Conservation (phyloP, 208 protist species). For the Lotmaria passim region DNA sequence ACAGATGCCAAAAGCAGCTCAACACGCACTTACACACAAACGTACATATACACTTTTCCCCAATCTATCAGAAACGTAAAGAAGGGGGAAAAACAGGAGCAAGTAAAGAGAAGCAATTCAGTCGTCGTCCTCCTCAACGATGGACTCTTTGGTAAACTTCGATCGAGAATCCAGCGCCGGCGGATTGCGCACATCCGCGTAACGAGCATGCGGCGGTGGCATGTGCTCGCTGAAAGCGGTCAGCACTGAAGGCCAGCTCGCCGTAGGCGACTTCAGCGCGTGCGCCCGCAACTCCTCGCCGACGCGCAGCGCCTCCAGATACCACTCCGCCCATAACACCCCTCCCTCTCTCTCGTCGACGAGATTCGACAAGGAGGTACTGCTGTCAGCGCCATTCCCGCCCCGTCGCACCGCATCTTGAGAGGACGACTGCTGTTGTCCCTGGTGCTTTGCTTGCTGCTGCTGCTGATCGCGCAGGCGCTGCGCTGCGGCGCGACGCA, state of each 20-base stretch:
- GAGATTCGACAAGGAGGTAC: background rate
- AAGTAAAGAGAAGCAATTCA: background rate
- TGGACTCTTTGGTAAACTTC: constrained; percentile 87
- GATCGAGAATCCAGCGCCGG: constrained; percentile 75
- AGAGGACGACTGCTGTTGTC: background rate
- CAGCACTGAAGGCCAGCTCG: background rate
- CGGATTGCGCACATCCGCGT: constrained; percentile 73
- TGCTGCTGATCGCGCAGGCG: constrained; percentile 31
- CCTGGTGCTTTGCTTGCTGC: constrained; percentile 7
- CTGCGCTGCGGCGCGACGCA: constrained; percentile 21
- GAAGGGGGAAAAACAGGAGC: background rate
- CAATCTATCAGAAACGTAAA: background rate
- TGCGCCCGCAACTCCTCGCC: constrained; percentile 15
- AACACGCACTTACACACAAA: too few relatives aligned
- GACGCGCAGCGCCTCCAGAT: constrained; percentile 42
- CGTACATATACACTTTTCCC: background rate
- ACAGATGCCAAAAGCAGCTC: too few relatives aligned
- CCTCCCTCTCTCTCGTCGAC: constrained; percentile 9
- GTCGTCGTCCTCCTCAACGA: constrained; percentile 91
- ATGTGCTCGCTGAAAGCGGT: constrained; percentile 13
- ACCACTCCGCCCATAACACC: constrained; percentile 61
- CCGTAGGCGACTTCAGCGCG: background rate
- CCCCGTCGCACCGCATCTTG: background rate
- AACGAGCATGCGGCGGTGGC: constrained; percentile 73
- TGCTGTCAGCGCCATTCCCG: background rate